A percentile compares a stretch with the other conserved stretches of the same genome.
These are phyloP conservation scores for Styphnolobium japonicum DNA, from an alignment of 306 rosid genomes.

Conservation along the genomic window DNA sequence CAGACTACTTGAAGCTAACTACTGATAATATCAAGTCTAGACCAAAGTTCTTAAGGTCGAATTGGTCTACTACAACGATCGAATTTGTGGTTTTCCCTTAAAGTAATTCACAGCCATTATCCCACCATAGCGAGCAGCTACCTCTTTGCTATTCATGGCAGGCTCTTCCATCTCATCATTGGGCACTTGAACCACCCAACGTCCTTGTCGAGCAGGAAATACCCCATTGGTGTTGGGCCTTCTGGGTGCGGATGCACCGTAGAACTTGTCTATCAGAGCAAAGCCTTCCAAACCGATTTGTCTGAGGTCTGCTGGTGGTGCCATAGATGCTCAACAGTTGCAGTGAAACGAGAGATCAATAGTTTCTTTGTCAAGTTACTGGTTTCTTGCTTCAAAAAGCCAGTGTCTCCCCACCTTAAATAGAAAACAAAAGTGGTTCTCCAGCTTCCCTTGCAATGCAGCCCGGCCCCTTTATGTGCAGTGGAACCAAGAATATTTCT, in stretches of 20 bases:
- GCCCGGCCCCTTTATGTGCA: background rate
- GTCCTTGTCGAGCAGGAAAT: background rate
- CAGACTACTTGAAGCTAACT: background rate
- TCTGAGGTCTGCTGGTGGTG: background rate
- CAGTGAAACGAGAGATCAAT: background rate
- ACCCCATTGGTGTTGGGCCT: background rate
- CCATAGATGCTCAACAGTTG: background rate
- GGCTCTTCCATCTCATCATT: constrained; percentile 22
- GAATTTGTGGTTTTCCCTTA: constrained; percentile 11
- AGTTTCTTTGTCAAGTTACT: background rate
- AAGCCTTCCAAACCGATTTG: constrained; percentile 26
- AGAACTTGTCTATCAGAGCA: constrained; percentile 8
- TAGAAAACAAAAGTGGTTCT: background rate
- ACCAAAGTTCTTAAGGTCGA: background rate
- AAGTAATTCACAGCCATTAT: background rate
- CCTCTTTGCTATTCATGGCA: constrained; percentile 2
- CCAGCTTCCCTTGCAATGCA: constrained; percentile 1
- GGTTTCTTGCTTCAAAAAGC: background rate
- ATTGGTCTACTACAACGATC: constrained; percentile 2
- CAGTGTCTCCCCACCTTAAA: background rate
- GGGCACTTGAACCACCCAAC: constrained; percentile 25
- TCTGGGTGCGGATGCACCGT: background rate
- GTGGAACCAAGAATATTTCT: constrained; percentile 2
- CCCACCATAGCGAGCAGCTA: constrained; percentile 6
- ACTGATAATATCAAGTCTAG: background rate